Percentiles rank a stretch among this genome's conserved stretches.
Conservation (phyloP, 129 eudicot genomes). For the Erigeron canadensis region DNA sequence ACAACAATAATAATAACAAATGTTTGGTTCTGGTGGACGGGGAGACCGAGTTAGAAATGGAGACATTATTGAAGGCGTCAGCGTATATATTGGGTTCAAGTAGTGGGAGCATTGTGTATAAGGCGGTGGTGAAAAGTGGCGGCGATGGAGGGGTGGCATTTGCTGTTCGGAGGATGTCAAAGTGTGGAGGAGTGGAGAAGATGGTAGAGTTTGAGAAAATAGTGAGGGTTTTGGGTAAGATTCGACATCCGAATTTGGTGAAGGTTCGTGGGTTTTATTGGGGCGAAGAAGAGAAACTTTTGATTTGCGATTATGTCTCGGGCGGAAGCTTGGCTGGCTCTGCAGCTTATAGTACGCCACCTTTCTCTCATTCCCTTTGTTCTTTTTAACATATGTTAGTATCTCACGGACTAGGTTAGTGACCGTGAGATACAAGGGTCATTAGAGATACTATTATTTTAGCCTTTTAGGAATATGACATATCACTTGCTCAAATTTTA, state of each 20-base stretch:
- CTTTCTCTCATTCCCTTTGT: neutral
- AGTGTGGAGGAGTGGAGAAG: slow-evolving; percentile 46
- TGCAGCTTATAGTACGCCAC: slow-evolving; percentile 54
- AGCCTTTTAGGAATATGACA: no score
- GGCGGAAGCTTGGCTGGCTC: slow-evolving; percentile 85
- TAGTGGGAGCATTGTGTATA: slow-evolving; percentile 71
- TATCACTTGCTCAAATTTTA: neutral
- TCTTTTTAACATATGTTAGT: slow-evolving; percentile 1
- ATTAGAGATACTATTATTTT: no score
- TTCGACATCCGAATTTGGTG: slow-evolving; percentile 78
- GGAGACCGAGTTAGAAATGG: slow-evolving; percentile 74
- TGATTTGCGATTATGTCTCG: slow-evolving; percentile 66
- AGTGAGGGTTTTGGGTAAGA: slow-evolving; percentile 54
- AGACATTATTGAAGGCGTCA: slow-evolving; percentile 73
- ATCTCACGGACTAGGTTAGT: no score
- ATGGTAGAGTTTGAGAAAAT: slow-evolving; percentile 65
- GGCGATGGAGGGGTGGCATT: slow-evolving; percentile 52
- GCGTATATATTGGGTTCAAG: slow-evolving; percentile 83
- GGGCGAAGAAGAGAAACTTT: slow-evolving; percentile 87
- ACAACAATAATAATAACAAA: slow-evolving; percentile 5
- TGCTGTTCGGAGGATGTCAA: slow-evolving; percentile 85
- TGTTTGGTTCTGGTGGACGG: slow-evolving; percentile 81
- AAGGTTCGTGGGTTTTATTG: slow-evolving; percentile 71
- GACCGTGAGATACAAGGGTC: no score
- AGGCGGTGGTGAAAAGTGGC: slow-evolving; percentile 80